phyloP scores from a whole-genome alignment of 805 yeast genomes.

The Ogataea kodamae region DNA sequence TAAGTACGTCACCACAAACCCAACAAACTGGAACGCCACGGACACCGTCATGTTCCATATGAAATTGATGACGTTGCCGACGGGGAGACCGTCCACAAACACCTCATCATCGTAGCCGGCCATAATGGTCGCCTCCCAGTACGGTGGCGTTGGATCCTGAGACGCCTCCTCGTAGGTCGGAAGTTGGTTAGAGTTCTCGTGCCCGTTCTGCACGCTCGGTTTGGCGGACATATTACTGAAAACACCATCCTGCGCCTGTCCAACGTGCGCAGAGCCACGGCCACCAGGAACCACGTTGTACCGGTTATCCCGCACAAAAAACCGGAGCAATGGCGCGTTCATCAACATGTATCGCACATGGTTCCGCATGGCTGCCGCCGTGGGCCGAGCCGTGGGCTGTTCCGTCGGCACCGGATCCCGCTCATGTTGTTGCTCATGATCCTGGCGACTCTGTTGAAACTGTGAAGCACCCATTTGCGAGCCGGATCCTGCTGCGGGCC shows the following conservation, averaged over 20 bases:
- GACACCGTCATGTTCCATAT: slow-evolving; percentile 88
- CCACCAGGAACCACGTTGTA: slow-evolving; percentile 26
- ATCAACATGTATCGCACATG: slow-evolving; percentile 6
- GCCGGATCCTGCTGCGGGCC: too few species aligned
- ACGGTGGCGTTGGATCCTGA: slow-evolving; percentile 90
- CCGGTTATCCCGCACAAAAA: slow-evolving; percentile 23
- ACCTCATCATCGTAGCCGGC: slow-evolving; percentile 86
- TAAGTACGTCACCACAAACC: slow-evolving; percentile 84
- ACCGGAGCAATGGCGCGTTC: slow-evolving; percentile 32
- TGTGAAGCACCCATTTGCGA: too few species aligned
- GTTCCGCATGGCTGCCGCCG: slow-evolving; percentile 1
- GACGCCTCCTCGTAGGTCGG: slow-evolving; percentile 96
- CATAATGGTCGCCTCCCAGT: slow-evolving; percentile 88
- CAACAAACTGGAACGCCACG: slow-evolving; percentile 89
- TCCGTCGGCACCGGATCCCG: too few species aligned
- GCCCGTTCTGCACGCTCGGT: slow-evolving; percentile 48
- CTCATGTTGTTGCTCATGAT: too few species aligned
- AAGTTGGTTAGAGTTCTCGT: slow-evolving; percentile 51
- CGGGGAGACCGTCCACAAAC: slow-evolving; percentile 92
- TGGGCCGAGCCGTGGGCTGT: slow-evolving; percentile 4
- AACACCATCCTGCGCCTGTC: slow-evolving; percentile 75
- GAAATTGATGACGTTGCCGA: slow-evolving; percentile 84
- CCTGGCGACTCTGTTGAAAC: too few species aligned
- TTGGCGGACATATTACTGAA: slow-evolving; percentile 89
- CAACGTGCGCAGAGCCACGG: slow-evolving; percentile 16